phyloP scores from a whole-genome alignment of 2,329 filamentous ascomycete species.

The Fusarium setosum region DNA sequence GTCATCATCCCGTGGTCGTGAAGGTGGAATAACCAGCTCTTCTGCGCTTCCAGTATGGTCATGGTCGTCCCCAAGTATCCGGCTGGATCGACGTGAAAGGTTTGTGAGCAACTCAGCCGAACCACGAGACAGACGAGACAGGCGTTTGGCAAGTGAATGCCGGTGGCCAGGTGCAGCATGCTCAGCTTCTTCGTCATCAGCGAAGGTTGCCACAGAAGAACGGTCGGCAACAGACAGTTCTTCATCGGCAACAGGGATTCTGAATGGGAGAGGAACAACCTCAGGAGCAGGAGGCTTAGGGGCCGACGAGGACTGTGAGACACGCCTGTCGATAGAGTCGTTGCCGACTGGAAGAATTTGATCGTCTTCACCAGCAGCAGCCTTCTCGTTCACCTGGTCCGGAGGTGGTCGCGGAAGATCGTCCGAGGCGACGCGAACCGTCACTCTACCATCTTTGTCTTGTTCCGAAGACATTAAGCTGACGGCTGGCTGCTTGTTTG shows the following conservation, averaged over 20 bases:
- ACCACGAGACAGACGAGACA: constrained; percentile 62
- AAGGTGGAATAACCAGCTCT: constrained; percentile 53
- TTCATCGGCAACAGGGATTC: constrained; percentile 61
- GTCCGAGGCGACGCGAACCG: constrained; percentile 64
- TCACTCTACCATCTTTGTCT: constrained; percentile 59
- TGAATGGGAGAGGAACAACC: constrained; percentile 75
- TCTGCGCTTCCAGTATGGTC: constrained; percentile 56
- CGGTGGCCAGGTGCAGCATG: constrained; percentile 42
- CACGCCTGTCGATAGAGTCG: constrained; percentile 27
- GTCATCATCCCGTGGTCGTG: constrained; percentile 52
- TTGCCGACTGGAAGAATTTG: constrained; percentile 23
- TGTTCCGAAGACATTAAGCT: constrained; percentile 56
- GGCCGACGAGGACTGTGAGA: constrained; percentile 34
- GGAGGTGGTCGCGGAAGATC: constrained; percentile 50
- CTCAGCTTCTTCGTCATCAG: constrained; percentile 65
- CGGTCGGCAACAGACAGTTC: constrained; percentile 57
- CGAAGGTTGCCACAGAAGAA: constrained; percentile 78
- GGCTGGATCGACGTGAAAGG: constrained; percentile 52
- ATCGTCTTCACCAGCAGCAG: constrained; percentile 4
- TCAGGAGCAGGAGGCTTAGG: constrained; percentile 54
- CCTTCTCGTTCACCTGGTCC: constrained; percentile 43
- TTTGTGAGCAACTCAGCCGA: constrained; percentile 59
- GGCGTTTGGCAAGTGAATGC: constrained; percentile 57
- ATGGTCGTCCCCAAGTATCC: constrained; percentile 20
- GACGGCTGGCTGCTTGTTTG: constrained; percentile 41